A percentile compares a stretch with the other conserved stretches of the same genome.
Evolutionary conservation across 108 stramenopile species (phyloP).

Genomic region (Stephanodiscus minutulus): DNA sequence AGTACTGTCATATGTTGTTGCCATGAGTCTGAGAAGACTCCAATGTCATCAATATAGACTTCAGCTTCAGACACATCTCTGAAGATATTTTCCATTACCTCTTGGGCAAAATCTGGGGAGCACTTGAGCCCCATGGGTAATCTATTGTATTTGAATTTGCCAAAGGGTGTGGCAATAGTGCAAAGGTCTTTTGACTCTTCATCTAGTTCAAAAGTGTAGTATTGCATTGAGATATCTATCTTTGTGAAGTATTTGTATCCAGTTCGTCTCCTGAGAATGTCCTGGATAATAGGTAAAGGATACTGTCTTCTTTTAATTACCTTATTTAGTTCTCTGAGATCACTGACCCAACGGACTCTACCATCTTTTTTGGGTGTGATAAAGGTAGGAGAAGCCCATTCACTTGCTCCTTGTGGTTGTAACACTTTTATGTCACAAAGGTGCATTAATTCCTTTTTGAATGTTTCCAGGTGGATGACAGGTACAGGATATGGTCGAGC

Average conservation of each 20-base stretch:
- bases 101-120: constrained; percentile 5
- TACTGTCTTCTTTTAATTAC: neutral
- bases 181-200: too few species aligned
- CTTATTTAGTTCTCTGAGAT: constrained; percentile 11
- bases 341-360: neutral
- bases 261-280: constrained; percentile 16
- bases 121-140: too few species aligned
- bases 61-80: constrained; percentile 33
- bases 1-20: too few species aligned
- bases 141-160: too few species aligned
- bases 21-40: constrained; percentile 27
- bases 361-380: too few species aligned
- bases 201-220: too few species aligned
- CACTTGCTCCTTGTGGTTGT: too few species aligned
- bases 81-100: constrained; percentile 13
- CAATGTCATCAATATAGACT: constrained; percentile 58
- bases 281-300: constrained; percentile 42
- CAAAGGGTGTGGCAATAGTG: too few species aligned
- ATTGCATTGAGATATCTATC: constrained; percentile 33
- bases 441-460: constrained; percentile 35
- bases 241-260: constrained; percentile 36
- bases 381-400: too few species aligned
- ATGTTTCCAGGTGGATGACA: constrained; percentile 15
- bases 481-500: constrained; percentile 29
- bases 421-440: too few species aligned